Percentiles rank a stretch among this genome's conserved stretches.
phyloP scores from a whole-genome alignment of 768 basidiomycete genomes.

The Termitomyces sp. region DNA sequence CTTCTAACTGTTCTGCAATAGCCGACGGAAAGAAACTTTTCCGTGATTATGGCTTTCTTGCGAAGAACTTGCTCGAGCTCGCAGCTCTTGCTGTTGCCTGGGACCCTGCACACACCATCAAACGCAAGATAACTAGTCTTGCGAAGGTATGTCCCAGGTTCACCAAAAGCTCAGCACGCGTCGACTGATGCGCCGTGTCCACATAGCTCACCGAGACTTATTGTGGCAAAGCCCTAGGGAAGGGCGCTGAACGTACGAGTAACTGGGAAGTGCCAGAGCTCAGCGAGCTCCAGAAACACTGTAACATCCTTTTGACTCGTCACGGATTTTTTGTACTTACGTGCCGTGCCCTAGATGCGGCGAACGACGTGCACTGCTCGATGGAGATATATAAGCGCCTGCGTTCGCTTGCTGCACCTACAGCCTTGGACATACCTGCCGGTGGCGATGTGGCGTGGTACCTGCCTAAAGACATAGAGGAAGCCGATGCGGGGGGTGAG shows the following conservation, averaged over 20 bases:
- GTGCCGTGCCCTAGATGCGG: conserved; percentile 24
- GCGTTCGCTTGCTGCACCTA: conserved; percentile 18
- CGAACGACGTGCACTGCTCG: conserved; percentile 31
- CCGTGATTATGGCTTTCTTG: conserved; percentile 31
- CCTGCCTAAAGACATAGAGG: background rate
- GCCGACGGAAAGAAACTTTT: conserved; percentile 34
- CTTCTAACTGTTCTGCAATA: conserved; percentile 1
- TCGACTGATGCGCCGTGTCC: background rate
- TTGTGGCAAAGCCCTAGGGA: conserved; percentile 23
- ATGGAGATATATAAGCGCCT: conserved; percentile 25
- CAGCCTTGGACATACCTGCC: background rate
- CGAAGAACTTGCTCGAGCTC: conserved; percentile 29
- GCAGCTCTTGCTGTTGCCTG: conserved; percentile 24
- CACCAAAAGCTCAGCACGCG: background rate
- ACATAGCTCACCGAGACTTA: conserved; percentile 26
- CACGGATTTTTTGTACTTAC: background rate
- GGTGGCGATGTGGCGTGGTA: background rate
- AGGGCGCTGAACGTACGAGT: conserved; percentile 23
- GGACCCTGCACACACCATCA: conserved; percentile 18
- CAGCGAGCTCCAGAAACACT: conserved; percentile 19
- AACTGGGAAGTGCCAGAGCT: conserved; percentile 28
- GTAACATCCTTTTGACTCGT: conserved; percentile 12
- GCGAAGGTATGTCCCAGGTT: conserved; percentile 21
- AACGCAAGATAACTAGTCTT: conserved; percentile 24
- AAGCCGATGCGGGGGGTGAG: background rate